phyloP scores from a whole-genome alignment of 2,329 filamentous ascomycete genomes.

The Pseudogymnoascus sp. region DNA sequence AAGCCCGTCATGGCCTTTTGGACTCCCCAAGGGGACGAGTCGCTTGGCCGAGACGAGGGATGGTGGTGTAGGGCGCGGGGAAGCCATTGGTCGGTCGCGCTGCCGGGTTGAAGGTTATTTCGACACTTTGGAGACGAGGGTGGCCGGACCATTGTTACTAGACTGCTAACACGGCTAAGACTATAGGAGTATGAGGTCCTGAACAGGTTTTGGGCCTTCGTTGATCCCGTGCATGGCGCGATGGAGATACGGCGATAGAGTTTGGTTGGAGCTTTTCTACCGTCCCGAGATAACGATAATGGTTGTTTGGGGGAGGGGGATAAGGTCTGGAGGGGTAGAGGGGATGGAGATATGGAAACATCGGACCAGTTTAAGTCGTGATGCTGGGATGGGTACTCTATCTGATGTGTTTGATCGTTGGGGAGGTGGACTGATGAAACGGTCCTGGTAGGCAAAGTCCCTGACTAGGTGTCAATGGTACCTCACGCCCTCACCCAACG shows the following conservation, averaged over 20 bases:
- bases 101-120: not conserved
- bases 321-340: not conserved
- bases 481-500: not conserved
- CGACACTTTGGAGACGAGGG: not conserved
- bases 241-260: not conserved
- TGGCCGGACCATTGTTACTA: not conserved
- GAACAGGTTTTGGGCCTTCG: not conserved
- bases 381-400: not conserved
- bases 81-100: not conserved
- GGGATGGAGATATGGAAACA: not conserved
- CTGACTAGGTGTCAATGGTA: not conserved
- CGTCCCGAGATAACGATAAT: not conserved
- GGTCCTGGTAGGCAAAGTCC: not conserved
- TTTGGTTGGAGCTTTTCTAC: not conserved
- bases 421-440: not conserved
- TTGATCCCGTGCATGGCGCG: not conserved
- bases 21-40: not conserved
- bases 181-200: not conserved
- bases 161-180: not conserved
- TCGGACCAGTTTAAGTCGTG: slow-evolving; percentile 6
- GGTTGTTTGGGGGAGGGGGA: not conserved
- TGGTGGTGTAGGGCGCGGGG: not conserved
- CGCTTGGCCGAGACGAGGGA: not conserved
- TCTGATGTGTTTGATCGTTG: slow-evolving; percentile 7
- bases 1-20: not conserved